These are phyloP conservation scores for Hirsutella minnesotensis DNA, from an alignment of 2,329 filamentous ascomycete species.

Conservation along the genomic window DNA sequence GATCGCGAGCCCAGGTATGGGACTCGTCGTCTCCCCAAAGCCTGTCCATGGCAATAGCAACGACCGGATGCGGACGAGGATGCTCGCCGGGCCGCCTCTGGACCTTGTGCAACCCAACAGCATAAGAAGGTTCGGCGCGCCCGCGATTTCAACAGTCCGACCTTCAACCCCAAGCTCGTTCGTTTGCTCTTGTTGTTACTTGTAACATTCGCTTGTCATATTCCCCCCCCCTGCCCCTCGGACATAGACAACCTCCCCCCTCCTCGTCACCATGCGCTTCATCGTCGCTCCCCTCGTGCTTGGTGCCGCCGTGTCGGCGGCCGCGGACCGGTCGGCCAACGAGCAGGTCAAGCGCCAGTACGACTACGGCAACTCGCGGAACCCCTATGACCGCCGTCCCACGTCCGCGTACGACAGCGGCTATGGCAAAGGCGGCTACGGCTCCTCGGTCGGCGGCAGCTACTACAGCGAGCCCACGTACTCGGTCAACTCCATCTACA, in stretches of 20 bases:
- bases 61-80: background rate
- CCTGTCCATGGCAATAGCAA: background rate
- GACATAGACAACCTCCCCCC: too few relatives aligned
- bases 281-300: background rate
- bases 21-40: background rate
- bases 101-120: background rate
- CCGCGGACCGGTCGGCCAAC: background rate
- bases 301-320: background rate
- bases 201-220: too few relatives aligned
- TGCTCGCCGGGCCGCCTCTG: background rate
- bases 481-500: background rate
- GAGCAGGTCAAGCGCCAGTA: background rate
- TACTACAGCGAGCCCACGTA: too few relatives aligned
- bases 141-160: background rate
- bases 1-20: background rate
- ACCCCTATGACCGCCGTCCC: background rate
- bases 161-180: background rate
- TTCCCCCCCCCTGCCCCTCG: background rate
- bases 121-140: background rate
- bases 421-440: background rate
- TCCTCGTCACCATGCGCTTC: background rate
- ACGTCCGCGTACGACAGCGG: background rate
- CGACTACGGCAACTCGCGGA: background rate
- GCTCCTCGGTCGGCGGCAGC: too few relatives aligned
- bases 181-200: background rate